phyloP scores from a whole-genome alignment of 495 filamentous ascomycete species.

The Neurospora sp. region DNA sequence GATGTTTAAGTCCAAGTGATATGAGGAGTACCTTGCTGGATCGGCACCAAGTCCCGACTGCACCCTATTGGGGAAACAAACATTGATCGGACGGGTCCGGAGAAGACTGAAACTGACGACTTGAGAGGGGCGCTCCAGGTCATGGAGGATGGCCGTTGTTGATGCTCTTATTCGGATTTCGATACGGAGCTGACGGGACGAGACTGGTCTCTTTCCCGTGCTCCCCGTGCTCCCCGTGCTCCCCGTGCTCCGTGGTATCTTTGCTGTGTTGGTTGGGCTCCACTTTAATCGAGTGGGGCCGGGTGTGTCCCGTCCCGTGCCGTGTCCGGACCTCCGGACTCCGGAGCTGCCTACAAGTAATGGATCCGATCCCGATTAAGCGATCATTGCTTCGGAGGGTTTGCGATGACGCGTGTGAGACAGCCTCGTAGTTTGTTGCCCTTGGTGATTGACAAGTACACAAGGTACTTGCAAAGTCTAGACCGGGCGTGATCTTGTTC shows the following conservation, averaged over 20 bases:
- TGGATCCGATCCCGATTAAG: neutral
- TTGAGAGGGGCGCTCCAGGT: neutral
- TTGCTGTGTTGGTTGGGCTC: neutral
- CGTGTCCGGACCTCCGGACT: neutral
- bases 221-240: neutral
- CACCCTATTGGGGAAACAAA: neutral
- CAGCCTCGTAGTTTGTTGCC: neutral
- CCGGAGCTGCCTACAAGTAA: neutral
- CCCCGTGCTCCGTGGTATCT: neutral
- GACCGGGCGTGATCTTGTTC: neutral
- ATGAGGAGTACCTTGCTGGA: neutral
- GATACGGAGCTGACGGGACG: neutral
- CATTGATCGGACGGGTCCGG: neutral
- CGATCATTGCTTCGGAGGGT: neutral
- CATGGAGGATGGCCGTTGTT: neutral
- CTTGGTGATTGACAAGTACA: neutral
- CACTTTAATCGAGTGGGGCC: neutral
- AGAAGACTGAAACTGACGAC: neutral
- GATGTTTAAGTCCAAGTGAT: neutral
- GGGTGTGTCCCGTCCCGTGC: neutral
- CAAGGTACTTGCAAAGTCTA: neutral
- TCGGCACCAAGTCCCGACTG: neutral
- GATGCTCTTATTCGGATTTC: neutral
- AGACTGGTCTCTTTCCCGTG: neutral
- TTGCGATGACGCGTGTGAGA: neutral